Conservation (phyloP, 192 early-diverging fungal genomes). For the Coemansia reversa region DNA sequence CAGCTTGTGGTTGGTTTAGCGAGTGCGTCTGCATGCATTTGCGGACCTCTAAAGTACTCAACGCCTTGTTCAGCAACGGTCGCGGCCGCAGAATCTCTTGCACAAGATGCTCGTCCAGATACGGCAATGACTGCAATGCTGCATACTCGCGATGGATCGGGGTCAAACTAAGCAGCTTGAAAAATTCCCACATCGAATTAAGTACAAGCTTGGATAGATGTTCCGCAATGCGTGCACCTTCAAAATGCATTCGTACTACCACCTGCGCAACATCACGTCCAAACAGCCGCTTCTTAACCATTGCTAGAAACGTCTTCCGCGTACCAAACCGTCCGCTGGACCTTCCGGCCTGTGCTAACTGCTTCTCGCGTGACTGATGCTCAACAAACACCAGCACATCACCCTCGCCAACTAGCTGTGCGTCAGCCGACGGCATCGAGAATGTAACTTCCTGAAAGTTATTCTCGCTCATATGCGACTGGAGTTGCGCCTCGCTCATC, state of each 20-base stretch:
- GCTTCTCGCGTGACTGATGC: conserved; percentile 25
- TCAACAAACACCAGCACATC: conserved; percentile 66
- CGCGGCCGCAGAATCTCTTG: conserved; percentile 66
- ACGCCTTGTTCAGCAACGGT: conserved; percentile 11
- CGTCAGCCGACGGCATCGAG: conserved; percentile 43
- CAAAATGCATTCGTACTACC: conserved; percentile 30
- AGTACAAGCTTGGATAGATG: conserved; percentile 32
- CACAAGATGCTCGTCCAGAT: conserved; percentile 58
- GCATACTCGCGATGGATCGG: conserved; percentile 82
- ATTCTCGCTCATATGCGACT: conserved; percentile 64
- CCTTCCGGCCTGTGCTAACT: conserved; percentile 14
- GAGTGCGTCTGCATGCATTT: conserved; percentile 60
- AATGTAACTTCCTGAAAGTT: conserved; percentile 74
- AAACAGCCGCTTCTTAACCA: conserved; percentile 39
- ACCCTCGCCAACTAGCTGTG: conserved; percentile 50
- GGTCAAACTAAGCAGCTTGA: conserved; percentile 63
- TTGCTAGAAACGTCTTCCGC: conserved; percentile 38
- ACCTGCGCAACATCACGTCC: conserved; percentile 24
- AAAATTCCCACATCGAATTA: conserved; percentile 43
- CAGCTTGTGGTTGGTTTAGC: conserved; percentile 93
- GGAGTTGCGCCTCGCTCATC: conserved; percentile 43
- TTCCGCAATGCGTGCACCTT: conserved; percentile 13
- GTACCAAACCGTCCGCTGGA: conserved; percentile 10
- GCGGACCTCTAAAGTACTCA: conserved; percentile 41
- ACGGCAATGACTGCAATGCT: conserved; percentile 65